phyloP scores from a whole-genome alignment of 257 asterid species.

The Vinca minor region DNA sequence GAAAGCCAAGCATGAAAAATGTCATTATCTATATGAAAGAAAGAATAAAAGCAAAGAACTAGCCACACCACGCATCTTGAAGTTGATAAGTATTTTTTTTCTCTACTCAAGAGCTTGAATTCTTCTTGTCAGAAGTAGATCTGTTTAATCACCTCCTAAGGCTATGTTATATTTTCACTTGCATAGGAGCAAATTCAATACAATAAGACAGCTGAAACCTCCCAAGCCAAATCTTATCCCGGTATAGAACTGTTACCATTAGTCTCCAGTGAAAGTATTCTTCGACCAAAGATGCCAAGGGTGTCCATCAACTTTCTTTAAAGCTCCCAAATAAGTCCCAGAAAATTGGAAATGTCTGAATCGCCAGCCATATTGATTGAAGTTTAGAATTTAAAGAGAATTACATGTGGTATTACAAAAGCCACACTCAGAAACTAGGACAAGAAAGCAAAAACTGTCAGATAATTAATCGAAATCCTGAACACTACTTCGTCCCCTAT shows the following conservation, averaged over 20 bases:
- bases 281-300: background rate
- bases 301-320: slow-evolving; percentile 1
- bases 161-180: background rate
- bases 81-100: background rate
- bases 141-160: background rate
- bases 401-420: background rate
- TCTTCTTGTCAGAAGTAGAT: background rate
- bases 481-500: background rate
- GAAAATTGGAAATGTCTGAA: background rate
- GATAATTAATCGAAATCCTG: background rate
- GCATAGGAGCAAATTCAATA: background rate
- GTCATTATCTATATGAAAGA: background rate
- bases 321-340: background rate
- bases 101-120: background rate
- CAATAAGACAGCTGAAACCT: background rate
- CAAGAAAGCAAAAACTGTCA: background rate
- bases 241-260: background rate
- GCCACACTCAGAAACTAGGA: background rate
- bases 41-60: background rate
- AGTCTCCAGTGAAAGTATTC: background rate
- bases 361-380: background rate
- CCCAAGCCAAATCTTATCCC: background rate
- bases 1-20: slow-evolving; percentile 16
- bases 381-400: background rate
- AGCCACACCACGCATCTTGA: background rate